Evolutionary conservation across 2,329 filamentous ascomycete genomes (phyloP), one percentile per base, ranked within the genome.

Genomic region (Colletotrichum euphorbiae): DNA sequence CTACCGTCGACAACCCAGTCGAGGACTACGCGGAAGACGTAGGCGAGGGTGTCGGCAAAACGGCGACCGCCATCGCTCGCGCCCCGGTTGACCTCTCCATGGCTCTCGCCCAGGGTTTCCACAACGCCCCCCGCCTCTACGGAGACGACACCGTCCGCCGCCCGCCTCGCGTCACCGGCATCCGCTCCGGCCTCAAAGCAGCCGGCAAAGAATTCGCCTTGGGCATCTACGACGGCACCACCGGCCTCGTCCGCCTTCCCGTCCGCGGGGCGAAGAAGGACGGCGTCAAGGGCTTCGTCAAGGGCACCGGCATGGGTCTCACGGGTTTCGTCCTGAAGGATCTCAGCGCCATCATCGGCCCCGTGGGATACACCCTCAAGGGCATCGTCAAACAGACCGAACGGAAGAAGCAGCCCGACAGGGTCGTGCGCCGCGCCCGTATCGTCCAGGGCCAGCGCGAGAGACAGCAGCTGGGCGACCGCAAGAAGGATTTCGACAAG

Each of bases 51-150:
- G 77, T 89, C 17, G 79, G 79, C 24, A 83, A 84, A 70, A 83
- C 86, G 0, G 83, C 83, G 0, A 74, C 79, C 2, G 85, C 87
- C 4, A 77, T 90, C 4, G 82, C 81, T 6, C 82, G 80, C 69
- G 85, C 87, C 0, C 90, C 90, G 0, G 85, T 90, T 71, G 85
- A 90, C 72, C 75, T 91, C 2, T 83, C 85, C 0, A 78, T 91
- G 45, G 87, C 88, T 0, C 75, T 92, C 2, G 88, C 88, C 1
- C 89, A 91, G 74, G 90, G 90, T 1, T 91, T 92, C 70, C 90
- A 92, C 75, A 92, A 92, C 71, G 89, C 89, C 0, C 90, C 90
- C 1, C 85, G 89, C 2, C 81, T 93, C 0, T 93, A 92, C 71
- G 90, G 90, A 13, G 90, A 93, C 72, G 85, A 88, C 55, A 92